Evolutionary conservation across 2,329 filamentous ascomycete species (phyloP), one percentile per base, ranked within the genome.

Genomic region (Penicillium frequentans): DNA sequence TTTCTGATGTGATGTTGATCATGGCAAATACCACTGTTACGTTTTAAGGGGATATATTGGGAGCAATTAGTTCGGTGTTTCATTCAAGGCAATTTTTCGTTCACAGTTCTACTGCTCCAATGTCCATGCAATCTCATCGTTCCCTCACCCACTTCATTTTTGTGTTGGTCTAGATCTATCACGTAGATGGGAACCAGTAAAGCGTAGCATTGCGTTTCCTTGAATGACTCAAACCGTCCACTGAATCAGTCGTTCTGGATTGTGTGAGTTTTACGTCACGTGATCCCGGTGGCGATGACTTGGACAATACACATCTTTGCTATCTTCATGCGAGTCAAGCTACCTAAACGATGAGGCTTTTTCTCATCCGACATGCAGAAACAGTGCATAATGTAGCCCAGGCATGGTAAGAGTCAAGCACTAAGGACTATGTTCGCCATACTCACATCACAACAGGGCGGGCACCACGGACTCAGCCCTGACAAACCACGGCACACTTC

Each of bases 381-480:
- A 93, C 91, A 16, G 90, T 96, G 63, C 90, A 96, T 76, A 96
- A 96, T 73, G 88, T 95, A 57, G 89, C 88, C 42, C 84, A 87
- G 54, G 76, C 90, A 58, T 93, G 90, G 88, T 90, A 80, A 68
- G 83, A 58, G 58, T 21, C 9, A 23, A 26, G 7, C 10, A 9
- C 6, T 21, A 16, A 19, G 5, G 7, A 7, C 45, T 27, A 27
- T 10, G 24, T 26, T 37, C 7, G 16, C 11, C 39, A 13, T 59
- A 54, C 55, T 63, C 13, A 62, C 42, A 13, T 13, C 14, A 23
- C 14, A 45, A 49, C 78, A 88, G 88, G 76, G 92, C 92, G 65
- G 92, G 92, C 58, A 84, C 86, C 51, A 89, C 86, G 72, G 90
- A 96, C 75, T 93, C 91, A 1, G 79, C 85, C 42, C 80, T 96